Conservation (phyloP, 148 eudicot genomes). For the Limonium bicolor region DNA sequence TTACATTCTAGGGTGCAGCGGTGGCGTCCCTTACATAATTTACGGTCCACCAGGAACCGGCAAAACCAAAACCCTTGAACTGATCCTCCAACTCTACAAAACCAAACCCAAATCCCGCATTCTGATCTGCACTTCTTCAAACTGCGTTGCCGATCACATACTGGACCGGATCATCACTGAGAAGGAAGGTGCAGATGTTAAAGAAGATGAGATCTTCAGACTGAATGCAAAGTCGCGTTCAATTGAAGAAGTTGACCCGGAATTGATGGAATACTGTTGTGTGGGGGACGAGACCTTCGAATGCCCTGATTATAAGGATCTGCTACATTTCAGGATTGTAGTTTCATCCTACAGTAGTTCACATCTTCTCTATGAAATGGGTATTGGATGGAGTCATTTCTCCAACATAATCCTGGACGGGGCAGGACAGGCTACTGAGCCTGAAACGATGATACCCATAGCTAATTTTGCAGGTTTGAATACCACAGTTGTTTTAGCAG, state of each 20-base stretch:
- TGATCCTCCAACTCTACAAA: conserved; percentile 58
- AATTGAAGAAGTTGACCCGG: conserved; percentile 46
- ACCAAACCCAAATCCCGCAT: conserved; percentile 15
- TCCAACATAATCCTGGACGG: conserved; percentile 86
- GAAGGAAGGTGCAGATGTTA: conserved; percentile 11
- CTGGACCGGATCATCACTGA: conserved; percentile 33
- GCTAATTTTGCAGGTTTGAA: conserved; percentile 33
- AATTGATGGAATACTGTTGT: conserved; percentile 27
- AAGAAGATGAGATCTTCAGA: conserved; percentile 38
- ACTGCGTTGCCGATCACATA: conserved; percentile 81
- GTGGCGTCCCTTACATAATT: conserved; percentile 69
- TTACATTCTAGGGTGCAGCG: conserved; percentile 59
- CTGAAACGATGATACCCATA: conserved; percentile 86
- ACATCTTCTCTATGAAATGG: conserved; percentile 47
- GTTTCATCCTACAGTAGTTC: conserved; percentile 76
- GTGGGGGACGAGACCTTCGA: conserved; percentile 29
- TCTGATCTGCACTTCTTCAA: conserved; percentile 87
- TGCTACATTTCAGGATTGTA: conserved; percentile 33
- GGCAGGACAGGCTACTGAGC: conserved; percentile 99
- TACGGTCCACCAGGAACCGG: conserved; percentile 98
- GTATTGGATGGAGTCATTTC: conserved; percentile 48
- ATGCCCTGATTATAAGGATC: conserved; percentile 32
- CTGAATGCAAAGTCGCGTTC: conserved; percentile 76
- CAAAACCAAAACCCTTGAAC: conserved; percentile 74
- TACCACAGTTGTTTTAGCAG: conserved; percentile 80